These are phyloP conservation scores for Taxawa tesnikishii DNA, from an alignment of 2,329 filamentous ascomycete species.

Conservation along the genomic window DNA sequence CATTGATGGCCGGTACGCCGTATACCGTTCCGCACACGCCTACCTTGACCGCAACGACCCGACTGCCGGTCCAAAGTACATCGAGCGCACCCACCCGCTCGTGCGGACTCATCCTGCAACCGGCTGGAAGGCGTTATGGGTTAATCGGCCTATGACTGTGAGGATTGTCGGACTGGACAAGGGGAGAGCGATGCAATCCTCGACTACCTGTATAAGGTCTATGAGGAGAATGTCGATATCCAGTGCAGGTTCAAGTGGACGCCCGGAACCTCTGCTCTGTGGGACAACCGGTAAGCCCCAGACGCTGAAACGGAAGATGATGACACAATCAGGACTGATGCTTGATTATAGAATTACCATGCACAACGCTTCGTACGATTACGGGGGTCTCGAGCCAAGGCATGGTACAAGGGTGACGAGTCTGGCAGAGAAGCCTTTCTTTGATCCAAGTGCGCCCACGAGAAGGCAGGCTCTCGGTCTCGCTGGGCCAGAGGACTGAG, in stretches of 20 bases:
- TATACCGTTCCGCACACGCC: slow-evolving; percentile 53
- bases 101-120: slow-evolving; percentile 61
- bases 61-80: slow-evolving; percentile 47
- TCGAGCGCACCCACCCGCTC: slow-evolving; percentile 57
- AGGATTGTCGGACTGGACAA: slow-evolving; percentile 58
- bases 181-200: slow-evolving; percentile 58
- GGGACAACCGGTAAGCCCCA: slow-evolving; percentile 52
- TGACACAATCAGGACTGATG: too few relatives aligned
- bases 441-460: slow-evolving; percentile 51
- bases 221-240: slow-evolving; percentile 58
- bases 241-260: slow-evolving; percentile 63
- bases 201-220: slow-evolving; percentile 55
- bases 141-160: slow-evolving; percentile 58
- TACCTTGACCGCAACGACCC: slow-evolving; percentile 55
- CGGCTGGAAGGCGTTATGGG: slow-evolving; percentile 62
- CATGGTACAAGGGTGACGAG: slow-evolving; percentile 62
- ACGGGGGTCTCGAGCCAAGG: slow-evolving; percentile 51
- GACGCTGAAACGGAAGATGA: too few relatives aligned
- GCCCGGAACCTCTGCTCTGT: slow-evolving; percentile 51
- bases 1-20: slow-evolving; percentile 53
- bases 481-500: slow-evolving; percentile 23
- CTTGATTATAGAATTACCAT: slow-evolving; percentile 48
- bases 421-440: slow-evolving; percentile 60
- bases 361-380: slow-evolving; percentile 64
- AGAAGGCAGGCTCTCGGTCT: slow-evolving; percentile 54